A percentile compares a stretch with the other conserved stretches of the same genome.
phyloP scores from a whole-genome alignment of 2,329 filamentous ascomycete genomes.

The Alternaria triticina region DNA sequence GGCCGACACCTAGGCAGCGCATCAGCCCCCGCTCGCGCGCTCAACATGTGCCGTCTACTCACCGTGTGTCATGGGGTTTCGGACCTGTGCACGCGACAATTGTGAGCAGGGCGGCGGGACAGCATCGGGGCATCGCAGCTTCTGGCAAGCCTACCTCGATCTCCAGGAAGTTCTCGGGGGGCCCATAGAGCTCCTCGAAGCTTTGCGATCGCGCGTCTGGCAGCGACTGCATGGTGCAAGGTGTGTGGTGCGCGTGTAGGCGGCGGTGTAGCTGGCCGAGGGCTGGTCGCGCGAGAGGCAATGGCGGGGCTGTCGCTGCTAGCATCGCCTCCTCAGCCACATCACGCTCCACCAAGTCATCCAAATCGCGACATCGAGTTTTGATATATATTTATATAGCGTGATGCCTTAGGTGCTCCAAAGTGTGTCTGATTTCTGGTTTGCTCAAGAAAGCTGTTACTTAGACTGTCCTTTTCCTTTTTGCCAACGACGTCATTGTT shows the following conservation, averaged over 20 bases:
- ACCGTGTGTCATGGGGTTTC: slow-evolving; percentile 67
- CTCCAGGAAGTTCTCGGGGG: slow-evolving; percentile 98
- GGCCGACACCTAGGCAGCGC: slow-evolving; percentile 87
- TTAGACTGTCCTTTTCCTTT: not conserved
- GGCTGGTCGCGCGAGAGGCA: slow-evolving; percentile 17
- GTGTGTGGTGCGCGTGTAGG: not conserved
- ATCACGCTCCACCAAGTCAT: not conserved
- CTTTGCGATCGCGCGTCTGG: slow-evolving; percentile 82
- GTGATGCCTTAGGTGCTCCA: not conserved
- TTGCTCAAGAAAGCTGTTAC: too few species aligned
- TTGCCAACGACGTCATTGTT: slow-evolving; percentile 8
- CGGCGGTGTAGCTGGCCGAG: not conserved
- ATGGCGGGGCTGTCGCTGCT: slow-evolving; percentile 15
- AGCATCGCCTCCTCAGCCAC: not conserved
- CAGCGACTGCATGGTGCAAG: slow-evolving; percentile 63
- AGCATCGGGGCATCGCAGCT: slow-evolving; percentile 8
- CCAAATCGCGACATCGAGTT: not conserved
- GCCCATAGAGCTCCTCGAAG: slow-evolving; percentile 98
- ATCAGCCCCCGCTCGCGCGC: slow-evolving; percentile 1
- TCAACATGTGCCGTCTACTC: not conserved
- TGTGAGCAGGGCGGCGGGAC: slow-evolving; percentile 25
- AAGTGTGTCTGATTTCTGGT: not conserved
- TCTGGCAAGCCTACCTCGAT: slow-evolving; percentile 72
- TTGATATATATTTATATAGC: too few species aligned
- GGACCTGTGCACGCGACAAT: slow-evolving; percentile 67